These are phyloP conservation scores for Chrysoporthe austroafricana DNA, from an alignment of 2,329 filamentous ascomycete genomes.

Conservation along the genomic window DNA sequence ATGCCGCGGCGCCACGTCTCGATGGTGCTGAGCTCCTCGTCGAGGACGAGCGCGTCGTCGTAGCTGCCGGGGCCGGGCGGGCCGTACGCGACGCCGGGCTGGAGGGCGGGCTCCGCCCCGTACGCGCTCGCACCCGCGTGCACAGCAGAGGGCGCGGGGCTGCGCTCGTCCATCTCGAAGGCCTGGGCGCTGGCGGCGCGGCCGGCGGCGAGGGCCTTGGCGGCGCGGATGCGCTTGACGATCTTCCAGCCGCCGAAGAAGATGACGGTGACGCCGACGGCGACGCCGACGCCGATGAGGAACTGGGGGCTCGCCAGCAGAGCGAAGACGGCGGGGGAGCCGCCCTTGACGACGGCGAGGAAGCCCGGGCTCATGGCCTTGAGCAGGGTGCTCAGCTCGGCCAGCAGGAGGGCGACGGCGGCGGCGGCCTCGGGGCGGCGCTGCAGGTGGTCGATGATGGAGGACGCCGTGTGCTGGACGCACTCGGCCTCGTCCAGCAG, in stretches of 20 bases:
- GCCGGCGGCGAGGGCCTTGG: slow-evolving; percentile 36
- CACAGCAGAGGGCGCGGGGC: slow-evolving; percentile 21
- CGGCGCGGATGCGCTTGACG: slow-evolving; percentile 76
- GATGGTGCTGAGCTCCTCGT: slow-evolving; percentile 62
- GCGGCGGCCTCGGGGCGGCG: slow-evolving; percentile 82
- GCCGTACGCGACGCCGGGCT: slow-evolving; percentile 15
- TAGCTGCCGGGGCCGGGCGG: slow-evolving; percentile 35
- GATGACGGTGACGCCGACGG: slow-evolving; percentile 90
- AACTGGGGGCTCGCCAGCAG: slow-evolving; percentile 91
- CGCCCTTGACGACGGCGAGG: slow-evolving; percentile 73
- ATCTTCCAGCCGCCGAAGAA: slow-evolving; percentile 98
- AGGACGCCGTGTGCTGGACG: slow-evolving; percentile 79
- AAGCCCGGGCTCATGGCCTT: slow-evolving; percentile 85
- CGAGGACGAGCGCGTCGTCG: slow-evolving; percentile 61
- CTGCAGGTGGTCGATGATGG: slow-evolving; percentile 79
- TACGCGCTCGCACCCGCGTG: not conserved
- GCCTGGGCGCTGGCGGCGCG: slow-evolving; percentile 32
- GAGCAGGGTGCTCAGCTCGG: slow-evolving; percentile 83
- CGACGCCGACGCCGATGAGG: slow-evolving; percentile 86
- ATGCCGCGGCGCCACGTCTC: slow-evolving; percentile 65
- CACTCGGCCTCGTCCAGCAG: slow-evolving; percentile 88
- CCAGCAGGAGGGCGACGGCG: slow-evolving; percentile 88
- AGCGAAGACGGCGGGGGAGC: slow-evolving; percentile 83
- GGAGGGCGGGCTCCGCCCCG: slow-evolving; percentile 9
- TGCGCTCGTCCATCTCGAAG: slow-evolving; percentile 33